phyloP scores from a whole-genome alignment of 202 grass and related monocot species.

The Cymbopogon flexuosus region DNA sequence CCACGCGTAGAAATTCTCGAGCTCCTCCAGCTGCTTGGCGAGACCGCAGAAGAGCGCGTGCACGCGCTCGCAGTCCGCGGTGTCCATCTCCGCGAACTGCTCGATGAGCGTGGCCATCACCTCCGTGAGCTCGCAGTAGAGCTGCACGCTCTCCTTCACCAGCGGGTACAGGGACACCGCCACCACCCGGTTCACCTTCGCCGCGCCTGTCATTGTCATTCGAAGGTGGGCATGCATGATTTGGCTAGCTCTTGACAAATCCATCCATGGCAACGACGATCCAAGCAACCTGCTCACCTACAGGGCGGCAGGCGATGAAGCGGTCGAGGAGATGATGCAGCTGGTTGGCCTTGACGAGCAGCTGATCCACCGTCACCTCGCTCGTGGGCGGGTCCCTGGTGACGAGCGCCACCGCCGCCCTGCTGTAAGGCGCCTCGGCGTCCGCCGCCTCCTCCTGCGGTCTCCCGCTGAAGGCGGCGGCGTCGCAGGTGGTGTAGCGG shows the following conservation, averaged over 20 bases:
- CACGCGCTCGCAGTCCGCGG: constrained; percentile 52
- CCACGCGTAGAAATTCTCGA: constrained; percentile 61
- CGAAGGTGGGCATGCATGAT: background rate
- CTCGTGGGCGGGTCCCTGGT: constrained; percentile 45
- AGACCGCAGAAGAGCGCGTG: constrained; percentile 50
- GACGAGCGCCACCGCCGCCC: constrained; percentile 28
- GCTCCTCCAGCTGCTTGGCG: constrained; percentile 65
- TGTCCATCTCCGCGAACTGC: constrained; percentile 58
- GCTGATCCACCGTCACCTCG: constrained; percentile 69
- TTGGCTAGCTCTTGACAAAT: background rate
- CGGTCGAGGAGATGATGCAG: constrained; percentile 67
- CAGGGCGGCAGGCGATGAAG: constrained; percentile 71
- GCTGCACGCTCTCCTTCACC: constrained; percentile 87
- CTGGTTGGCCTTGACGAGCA: constrained; percentile 51
- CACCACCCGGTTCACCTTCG: constrained; percentile 68
- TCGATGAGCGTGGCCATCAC: constrained; percentile 59
- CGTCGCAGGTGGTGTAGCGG: background rate
- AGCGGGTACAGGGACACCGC: constrained; percentile 57
- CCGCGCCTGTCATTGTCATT: constrained; percentile 39
- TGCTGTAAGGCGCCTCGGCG: background rate
- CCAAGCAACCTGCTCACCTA: constrained; percentile 30
- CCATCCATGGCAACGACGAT: background rate
- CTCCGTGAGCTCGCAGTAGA: constrained; percentile 71
- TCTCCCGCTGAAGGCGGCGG: background rate
- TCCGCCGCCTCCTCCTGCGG: background rate